Base-by-base conservation (phyloP, 345 rosid species). In the Dipteronia sinensis region DNA sequence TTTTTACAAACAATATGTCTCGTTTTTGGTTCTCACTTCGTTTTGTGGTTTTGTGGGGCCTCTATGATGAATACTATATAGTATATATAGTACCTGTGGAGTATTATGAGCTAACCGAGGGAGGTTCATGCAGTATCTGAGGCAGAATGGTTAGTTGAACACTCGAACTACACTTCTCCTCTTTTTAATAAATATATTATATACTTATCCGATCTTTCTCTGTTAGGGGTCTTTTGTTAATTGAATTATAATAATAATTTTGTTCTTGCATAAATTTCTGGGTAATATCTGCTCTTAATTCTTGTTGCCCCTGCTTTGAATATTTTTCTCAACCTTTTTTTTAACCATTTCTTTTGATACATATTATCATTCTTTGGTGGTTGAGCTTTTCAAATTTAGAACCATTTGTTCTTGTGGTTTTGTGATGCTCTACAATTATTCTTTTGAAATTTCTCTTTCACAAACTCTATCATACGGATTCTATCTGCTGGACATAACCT, bases 91-190 rank as follows among this genome's bases (percentile, higher is more conserved):
- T 67, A 38, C 17, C 42, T n/a, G 1, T 44, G 27, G 29, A 51
- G 25, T 25, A 19, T 68, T 27, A 22, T 31, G 65, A 72, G 58
- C 10, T 22, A 65, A 46, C 77, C 22, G n/a, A 46, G 83, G 83
- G 58, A 76, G 83, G 80, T 59, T 71, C 68, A 55, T 65, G 68
- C 68, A 6, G 6, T 51, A 63, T 9, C 47, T 74, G 78, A 69
- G 40, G 61, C 15, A 74, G 78, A 59, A 73, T 27, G 58, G 42
- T 27, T 47, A 15, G 34, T 27, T 49, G 10, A 16, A 29, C 31
- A 29, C 31, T 29, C 2, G 31, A 64, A 47, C 19, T 1, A 13
- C 31, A 49, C 6, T 7, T 49, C n/a, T 1, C 0, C 29, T 65
- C 63, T 49, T 65, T 75, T 11, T n/a, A 29, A 34, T 34, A 34